Evolutionary conservation across 495 filamentous ascomycete species (phyloP).

Genomic region (Podospora comata): DNA sequence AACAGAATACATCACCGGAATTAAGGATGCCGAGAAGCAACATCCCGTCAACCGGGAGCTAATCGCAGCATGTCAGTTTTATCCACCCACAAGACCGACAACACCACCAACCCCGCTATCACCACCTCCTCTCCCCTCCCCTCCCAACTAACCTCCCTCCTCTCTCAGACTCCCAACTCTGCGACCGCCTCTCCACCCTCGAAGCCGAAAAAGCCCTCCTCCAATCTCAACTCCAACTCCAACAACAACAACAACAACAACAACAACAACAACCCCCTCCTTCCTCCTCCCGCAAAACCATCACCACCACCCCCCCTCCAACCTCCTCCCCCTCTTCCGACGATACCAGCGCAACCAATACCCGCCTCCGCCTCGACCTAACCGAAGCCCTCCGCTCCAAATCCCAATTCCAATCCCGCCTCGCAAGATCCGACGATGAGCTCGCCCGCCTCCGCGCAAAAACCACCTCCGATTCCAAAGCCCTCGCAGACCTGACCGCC

Average conservation of each 20-base stretch:
- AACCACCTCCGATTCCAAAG: conserved; percentile 51
- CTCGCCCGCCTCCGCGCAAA: conserved; percentile 57
- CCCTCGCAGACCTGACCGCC: conserved; percentile 57
- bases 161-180: conserved; percentile 61
- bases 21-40: conserved; percentile 42
- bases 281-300: conserved; percentile 17
- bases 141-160: neutral
- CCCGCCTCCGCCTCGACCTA: conserved; percentile 59
- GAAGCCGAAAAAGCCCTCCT: conserved; percentile 50
- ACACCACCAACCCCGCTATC: neutral
- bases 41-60: conserved; percentile 46
- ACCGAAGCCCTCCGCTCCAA: conserved; percentile 72
- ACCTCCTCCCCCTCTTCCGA: conserved; percentile 27
- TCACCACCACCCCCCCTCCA: conserved; percentile 20
- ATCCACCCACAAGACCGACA: conserved; percentile 9
- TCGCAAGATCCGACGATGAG: conserved; percentile 59
- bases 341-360: conserved; percentile 33
- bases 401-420: conserved; percentile 57
- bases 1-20: conserved; percentile 43
- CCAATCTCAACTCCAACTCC: conserved; percentile 17
- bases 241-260: conserved; percentile 1
- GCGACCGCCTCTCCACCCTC: conserved; percentile 60
- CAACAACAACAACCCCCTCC: conserved; percentile 12
- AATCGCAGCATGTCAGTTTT: conserved; percentile 43
- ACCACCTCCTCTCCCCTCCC: neutral